Percentiles rank a stretch among this genome's conserved stretches.
These are phyloP conservation scores for Exophiala mesophila DNA, from an alignment of 2,329 filamentous ascomycete genomes.

Conservation along the genomic window DNA sequence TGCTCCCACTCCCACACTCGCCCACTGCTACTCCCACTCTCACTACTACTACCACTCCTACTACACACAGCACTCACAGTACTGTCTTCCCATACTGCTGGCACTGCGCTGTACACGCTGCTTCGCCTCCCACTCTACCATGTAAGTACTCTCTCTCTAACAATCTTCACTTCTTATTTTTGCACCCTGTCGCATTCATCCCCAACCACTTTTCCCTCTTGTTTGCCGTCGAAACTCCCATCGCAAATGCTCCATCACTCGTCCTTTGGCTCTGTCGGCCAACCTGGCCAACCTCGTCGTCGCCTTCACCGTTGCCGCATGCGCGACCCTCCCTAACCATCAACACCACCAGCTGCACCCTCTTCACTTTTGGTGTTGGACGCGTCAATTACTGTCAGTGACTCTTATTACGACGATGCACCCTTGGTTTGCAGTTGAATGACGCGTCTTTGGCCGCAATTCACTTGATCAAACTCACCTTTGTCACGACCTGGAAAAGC, in stretches of 20 bases:
- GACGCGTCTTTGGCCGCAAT: slow-evolving; percentile 19
- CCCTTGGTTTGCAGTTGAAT: slow-evolving; percentile 6
- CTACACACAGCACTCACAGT: slow-evolving; percentile 6
- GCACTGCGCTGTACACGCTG: slow-evolving; percentile 3
- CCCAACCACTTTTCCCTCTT: slow-evolving; percentile 10
- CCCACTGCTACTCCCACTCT: neutral
- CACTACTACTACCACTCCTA: slow-evolving; percentile 1
- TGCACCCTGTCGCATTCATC: slow-evolving; percentile 13
- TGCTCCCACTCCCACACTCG: neutral
- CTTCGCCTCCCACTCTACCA: slow-evolving; percentile 2
- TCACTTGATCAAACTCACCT: slow-evolving; percentile 7
- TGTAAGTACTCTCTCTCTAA: slow-evolving; percentile 18
- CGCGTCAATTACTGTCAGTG: slow-evolving; percentile 19
- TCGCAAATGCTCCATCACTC: slow-evolving; percentile 23
- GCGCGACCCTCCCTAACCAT: slow-evolving; percentile 34
- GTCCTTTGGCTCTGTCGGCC: slow-evolving; percentile 17
- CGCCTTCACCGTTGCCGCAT: slow-evolving; percentile 23
- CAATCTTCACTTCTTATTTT: slow-evolving; percentile 16
- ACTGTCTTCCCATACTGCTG: slow-evolving; percentile 5
- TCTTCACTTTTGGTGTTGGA: slow-evolving; percentile 9
- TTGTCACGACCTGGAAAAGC: too few relatives aligned
- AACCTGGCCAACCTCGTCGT: slow-evolving; percentile 21
- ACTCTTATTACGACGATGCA: slow-evolving; percentile 3
- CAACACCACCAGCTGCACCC: slow-evolving; percentile 26
- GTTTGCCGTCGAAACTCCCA: slow-evolving; percentile 21